Base-by-base conservation (phyloP, 148 eudicot species). In the Salicornia ramosissima region DNA sequence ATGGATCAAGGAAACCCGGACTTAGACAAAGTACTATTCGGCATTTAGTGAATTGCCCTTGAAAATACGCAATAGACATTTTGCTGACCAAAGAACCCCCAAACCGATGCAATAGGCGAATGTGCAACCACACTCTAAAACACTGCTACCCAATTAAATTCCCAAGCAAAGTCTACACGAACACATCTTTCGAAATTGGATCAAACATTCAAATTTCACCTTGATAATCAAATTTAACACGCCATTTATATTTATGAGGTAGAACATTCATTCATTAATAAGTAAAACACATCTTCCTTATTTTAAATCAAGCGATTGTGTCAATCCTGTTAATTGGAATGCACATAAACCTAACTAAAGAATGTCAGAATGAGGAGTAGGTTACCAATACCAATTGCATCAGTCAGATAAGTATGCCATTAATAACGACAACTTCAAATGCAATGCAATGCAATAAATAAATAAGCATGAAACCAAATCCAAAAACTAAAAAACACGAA, bases 351-450 rank as follows among this genome's bases (percentile, higher is more conserved):
- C 50, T 22, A 64, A 43, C n/a, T 15, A 22, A 64, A n/a, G 26
- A 24, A 64, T 42, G n/a, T 11, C 42, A n/a, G 26, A 24, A 64
- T 42, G n/a, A 2, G 2, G 10, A 47, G 31, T 42, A 62, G 18
- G 10, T 7, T 15, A 5, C 18, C 31, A 67, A 47, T 13, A 31
- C 9, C 21, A 34, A 22, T 30, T 3, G 10, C 30, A 52, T 21
- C 71, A 53, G 31, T 52, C 30, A 53, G 30, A 54, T 22, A 3
- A 51, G 13, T 46, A 14, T 22, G 22, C 47, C 62, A 68, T 53
- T 68, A 50, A 68, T 53, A 53, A 68, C 71, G 61, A 52, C 61
- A 68, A 68, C 24, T 9, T 14, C 36, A 47, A 14, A 39, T 2
- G 5, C 8, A 66, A 16, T 28, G 45, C 50, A 39, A 8, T 15